Evolutionary conservation across 129 eudicot genomes (phyloP).

Genomic region (Flaveria brownii): DNA sequence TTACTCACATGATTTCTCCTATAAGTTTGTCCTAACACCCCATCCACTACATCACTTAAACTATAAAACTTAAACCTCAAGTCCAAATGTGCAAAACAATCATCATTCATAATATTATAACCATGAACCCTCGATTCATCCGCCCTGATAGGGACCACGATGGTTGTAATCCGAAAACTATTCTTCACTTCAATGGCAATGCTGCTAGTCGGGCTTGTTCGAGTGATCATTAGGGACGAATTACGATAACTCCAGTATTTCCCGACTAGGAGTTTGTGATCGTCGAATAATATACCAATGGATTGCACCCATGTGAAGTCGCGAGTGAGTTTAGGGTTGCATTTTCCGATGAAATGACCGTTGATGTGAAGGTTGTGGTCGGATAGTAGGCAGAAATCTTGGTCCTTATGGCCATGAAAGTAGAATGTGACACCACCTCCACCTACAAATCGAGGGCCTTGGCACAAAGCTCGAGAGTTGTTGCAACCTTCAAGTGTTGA

Average conservation of each 20-base stretch:
- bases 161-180: slow-evolving; percentile 34
- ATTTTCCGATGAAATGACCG: slow-evolving; percentile 56
- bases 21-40: slow-evolving; percentile 51
- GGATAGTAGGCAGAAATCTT: slow-evolving; percentile 50
- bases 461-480: slow-evolving; percentile 44
- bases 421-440: slow-evolving; percentile 54
- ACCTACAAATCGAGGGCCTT: slow-evolving; percentile 55
- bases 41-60: slow-evolving; percentile 37
- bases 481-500: slow-evolving; percentile 33
- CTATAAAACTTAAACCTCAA: slow-evolving; percentile 42
- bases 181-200: slow-evolving; percentile 32
- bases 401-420: slow-evolving; percentile 55
- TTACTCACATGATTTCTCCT: slow-evolving; percentile 42
- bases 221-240: slow-evolving; percentile 30
- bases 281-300: slow-evolving; percentile 41
- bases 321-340: slow-evolving; percentile 40
- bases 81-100: slow-evolving; percentile 51
- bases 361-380: too few relatives aligned
- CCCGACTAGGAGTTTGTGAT: slow-evolving; percentile 38
- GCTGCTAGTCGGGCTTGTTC: slow-evolving; percentile 34
- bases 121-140: slow-evolving; percentile 48
- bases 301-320: slow-evolving; percentile 63
- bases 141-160: slow-evolving; percentile 38
- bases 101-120: slow-evolving; percentile 39
- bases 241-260: slow-evolving; percentile 12